A percentile compares a stretch with the other conserved stretches of the same genome.
Conservation (phyloP, 108 stramenopile species). For the Bacterosira constricta region DNA sequence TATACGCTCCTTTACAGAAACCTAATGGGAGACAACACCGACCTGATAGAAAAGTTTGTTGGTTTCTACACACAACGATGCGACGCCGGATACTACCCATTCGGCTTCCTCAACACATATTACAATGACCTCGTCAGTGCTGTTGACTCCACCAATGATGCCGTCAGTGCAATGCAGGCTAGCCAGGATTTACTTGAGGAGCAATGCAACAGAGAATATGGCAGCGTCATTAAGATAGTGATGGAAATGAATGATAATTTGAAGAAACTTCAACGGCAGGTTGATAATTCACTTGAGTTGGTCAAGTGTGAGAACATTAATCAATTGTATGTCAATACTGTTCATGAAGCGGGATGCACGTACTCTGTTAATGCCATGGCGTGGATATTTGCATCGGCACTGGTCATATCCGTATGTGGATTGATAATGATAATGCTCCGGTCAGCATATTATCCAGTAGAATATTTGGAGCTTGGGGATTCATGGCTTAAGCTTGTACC, state of each 20-base stretch:
- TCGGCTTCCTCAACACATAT: conserved; percentile 17
- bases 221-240: conserved; percentile 6
- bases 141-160: conserved; percentile 33
- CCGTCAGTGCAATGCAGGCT: conserved; percentile 14
- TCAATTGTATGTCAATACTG: conserved; percentile 39
- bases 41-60: conserved; percentile 23
- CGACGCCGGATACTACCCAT: conserved; percentile 35
- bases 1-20: conserved; percentile 40
- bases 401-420: conserved; percentile 50
- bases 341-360: conserved; percentile 50
- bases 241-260: conserved; percentile 38
- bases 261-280: conserved; percentile 8
- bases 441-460: conserved; percentile 30
- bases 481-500: conserved; percentile 7
- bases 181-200: conserved; percentile 18
- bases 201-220: conserved; percentile 36
- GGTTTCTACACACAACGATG: conserved; percentile 42
- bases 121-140: conserved; percentile 35
- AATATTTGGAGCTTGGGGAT: conserved; percentile 24
- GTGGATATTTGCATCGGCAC: conserved; percentile 45
- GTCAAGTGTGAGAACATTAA: conserved; percentile 47
- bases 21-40: conserved; percentile 19
- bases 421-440: conserved; percentile 51
- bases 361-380: conserved; percentile 42
- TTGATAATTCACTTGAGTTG: conserved; percentile 21